Conservation (phyloP, 2,329 filamentous ascomycete genomes). For the Cryphonectria radicalis region DNA sequence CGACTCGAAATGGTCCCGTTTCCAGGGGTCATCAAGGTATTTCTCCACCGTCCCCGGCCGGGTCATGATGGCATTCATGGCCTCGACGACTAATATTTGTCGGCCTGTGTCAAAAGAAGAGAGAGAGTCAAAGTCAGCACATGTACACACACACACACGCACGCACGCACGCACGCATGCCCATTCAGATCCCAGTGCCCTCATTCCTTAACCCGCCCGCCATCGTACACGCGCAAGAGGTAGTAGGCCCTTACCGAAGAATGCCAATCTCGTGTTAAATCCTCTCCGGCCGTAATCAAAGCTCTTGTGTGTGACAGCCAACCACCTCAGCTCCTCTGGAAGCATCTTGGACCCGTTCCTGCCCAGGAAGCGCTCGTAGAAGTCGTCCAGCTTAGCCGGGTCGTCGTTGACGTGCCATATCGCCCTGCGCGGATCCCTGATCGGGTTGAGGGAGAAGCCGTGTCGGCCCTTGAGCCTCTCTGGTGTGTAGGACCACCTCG, state of each 20-base stretch:
- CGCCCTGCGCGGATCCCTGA: conserved; percentile 56
- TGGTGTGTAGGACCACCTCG: conserved; percentile 75
- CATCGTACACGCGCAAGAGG: too few relatives aligned
- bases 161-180: too few relatives aligned
- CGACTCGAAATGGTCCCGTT: conserved; percentile 70
- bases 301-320: conserved; percentile 96
- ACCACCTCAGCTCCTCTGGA: conserved; percentile 92
- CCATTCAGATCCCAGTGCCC: too few relatives aligned
- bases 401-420: conserved; percentile 75
- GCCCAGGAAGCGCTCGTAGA: conserved; percentile 79
- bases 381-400: conserved; percentile 72
- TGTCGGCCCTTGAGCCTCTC: conserved; percentile 67
- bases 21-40: conserved; percentile 39
- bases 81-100: conserved; percentile 36
- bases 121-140: background rate
- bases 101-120: conserved; percentile 30
- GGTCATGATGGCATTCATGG: conserved; percentile 36
- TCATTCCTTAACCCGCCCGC: background rate
- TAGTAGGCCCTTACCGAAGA: conserved; percentile 66
- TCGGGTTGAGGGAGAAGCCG: conserved; percentile 61
- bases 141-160: background rate
- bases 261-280: conserved; percentile 92
- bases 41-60: conserved; percentile 13
- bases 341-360: conserved; percentile 72
- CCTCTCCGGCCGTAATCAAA: conserved; percentile 94